Conservation (phyloP, 2,329 filamentous ascomycete genomes). For the Fusarium acutatum region DNA sequence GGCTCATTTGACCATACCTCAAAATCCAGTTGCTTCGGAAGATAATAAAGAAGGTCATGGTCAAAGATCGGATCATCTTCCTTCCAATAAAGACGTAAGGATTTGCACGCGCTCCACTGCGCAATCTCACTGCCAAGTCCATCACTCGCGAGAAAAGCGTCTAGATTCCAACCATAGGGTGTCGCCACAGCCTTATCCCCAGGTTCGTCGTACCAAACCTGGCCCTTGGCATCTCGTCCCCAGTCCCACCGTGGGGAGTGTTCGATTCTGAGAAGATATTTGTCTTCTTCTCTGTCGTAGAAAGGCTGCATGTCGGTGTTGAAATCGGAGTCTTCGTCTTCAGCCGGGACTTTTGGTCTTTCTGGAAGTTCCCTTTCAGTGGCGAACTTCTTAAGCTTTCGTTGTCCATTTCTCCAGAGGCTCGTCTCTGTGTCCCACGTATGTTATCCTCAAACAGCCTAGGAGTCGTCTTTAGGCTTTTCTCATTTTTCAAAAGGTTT, state of each 20-base stretch:
- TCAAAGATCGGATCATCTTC: background rate
- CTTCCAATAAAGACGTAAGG: background rate
- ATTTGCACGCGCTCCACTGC: background rate
- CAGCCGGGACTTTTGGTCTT: background rate
- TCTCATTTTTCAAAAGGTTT: background rate
- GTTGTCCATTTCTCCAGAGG: background rate
- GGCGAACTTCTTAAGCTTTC: background rate
- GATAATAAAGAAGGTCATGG: accelerated
- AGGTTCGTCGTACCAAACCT: background rate
- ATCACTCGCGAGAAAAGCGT: background rate
- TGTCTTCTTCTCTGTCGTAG: background rate
- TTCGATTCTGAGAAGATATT: background rate
- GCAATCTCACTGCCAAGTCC: background rate
- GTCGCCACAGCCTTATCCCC: background rate
- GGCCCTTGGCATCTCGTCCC: background rate
- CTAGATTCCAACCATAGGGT: slow-evolving; percentile 6
- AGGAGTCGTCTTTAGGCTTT: background rate
- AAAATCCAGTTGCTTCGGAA: background rate
- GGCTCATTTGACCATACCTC: accelerated
- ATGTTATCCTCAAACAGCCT: background rate
- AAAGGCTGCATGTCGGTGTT: background rate
- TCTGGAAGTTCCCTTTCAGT: background rate
- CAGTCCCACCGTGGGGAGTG: background rate
- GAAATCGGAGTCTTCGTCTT: background rate
- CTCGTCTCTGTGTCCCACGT: background rate